Base-by-base conservation (phyloP, 768 basidiomycete genomes). In the Sporobolomyces pararoseus region DNA sequence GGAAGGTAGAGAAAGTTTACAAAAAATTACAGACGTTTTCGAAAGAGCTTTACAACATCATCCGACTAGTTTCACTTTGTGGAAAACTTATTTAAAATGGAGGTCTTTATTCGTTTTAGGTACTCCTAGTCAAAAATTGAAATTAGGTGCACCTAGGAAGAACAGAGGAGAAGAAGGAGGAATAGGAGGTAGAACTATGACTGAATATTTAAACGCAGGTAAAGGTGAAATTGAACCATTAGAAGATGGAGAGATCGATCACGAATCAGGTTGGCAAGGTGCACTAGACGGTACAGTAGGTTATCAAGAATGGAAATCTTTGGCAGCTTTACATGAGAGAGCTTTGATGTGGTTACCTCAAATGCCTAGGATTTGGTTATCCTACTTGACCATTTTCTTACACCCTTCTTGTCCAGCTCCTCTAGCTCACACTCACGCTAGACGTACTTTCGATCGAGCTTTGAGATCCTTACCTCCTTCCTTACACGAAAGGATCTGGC, bases 291-390 rank as follows among this genome's bases (percentile, higher is more conserved):
- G 88, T 3, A 82, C 93, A 9, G 84, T 96, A n/a, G 96, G 95
- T 7, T 96, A 88, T 87, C 88, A 90, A 74, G 96, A 99, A 79
- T 99, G 96, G 96, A 91, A 86, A 77, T 81, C 86, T 21, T 84
- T 99, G 17, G 84, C 95, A 23, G 89, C 91, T 13, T 85, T 86
- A 0, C 95, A 91, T 78, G 96, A 99, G 78, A 85, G 96, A 68
- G 90, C 91, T 66, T 81, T 99, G 47, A 91, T 91, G 87, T 98
- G 92, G 89, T 79, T 97, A 58, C 91, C 93, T 64, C 76, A 98
- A 92, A 84, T 98, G 77, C 96, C 96, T 4, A 86, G 90, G 51
- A 79, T 97, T 78, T 99, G 96, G 96, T 80, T 96, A 53, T 86
- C 92, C 82, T 98, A 98, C 80, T 83, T 91, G 55, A 89, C 90